Percentiles rank a stretch among this genome's conserved stretches.
Conservation (phyloP, 2,329 filamentous ascomycete species). For the Monilinia aucupariae region DNA sequence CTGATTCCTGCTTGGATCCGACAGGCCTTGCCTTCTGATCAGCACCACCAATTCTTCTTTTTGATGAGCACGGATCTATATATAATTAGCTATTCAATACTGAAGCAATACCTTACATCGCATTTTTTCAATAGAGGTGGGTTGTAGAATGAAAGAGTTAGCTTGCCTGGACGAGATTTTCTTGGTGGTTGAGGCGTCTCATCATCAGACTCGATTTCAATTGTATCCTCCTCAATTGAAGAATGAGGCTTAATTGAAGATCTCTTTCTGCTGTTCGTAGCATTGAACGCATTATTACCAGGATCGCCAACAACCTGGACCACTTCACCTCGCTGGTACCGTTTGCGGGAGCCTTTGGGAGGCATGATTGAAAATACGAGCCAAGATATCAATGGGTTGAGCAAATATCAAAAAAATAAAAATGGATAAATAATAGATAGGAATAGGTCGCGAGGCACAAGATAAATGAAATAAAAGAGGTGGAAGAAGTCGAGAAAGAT, state of each 20-base stretch:
- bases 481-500: not conserved
- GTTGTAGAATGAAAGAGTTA: not conserved
- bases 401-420: no score
- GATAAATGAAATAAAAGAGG: not conserved
- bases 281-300: not conserved
- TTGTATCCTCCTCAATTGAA: not conserved
- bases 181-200: not conserved
- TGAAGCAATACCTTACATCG: no score
- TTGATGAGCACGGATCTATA: not conserved
- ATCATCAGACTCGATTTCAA: not conserved
- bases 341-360: not conserved
- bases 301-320: not conserved
- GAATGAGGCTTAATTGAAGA: not conserved
- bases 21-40: not conserved
- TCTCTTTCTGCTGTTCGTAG: not conserved
- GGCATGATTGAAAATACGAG: not conserved
- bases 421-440: not conserved
- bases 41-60: not conserved
- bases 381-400: not conserved
- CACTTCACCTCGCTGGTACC: not conserved
- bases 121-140: not conserved
- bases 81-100: not conserved
- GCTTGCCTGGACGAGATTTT: conserved; percentile 3
- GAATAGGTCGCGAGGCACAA: not conserved
- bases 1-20: not conserved